Evolutionary conservation across 2,329 filamentous ascomycete species (phyloP).

Genomic region (Sarocladiaceae sp.): DNA sequence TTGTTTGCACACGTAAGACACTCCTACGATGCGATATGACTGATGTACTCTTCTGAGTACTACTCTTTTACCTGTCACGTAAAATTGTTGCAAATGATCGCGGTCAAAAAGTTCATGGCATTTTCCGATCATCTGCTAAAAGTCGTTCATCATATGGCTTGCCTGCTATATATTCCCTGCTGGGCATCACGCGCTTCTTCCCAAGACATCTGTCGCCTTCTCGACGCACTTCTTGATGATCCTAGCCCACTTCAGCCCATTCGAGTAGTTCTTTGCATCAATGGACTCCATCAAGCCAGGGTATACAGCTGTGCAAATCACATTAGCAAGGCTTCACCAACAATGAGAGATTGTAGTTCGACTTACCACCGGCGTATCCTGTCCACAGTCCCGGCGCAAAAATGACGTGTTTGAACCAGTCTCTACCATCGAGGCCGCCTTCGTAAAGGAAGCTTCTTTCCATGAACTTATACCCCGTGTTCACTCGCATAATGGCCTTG

Average conservation of each 20-base stretch:
- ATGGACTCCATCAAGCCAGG: slow-evolving; percentile 58
- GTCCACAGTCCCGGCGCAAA: slow-evolving; percentile 91
- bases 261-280: slow-evolving; percentile 50
- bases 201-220: slow-evolving; percentile 36
- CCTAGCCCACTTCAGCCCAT: slow-evolving; percentile 51
- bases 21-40: too few relatives aligned
- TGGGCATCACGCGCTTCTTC: too few relatives aligned
- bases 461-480: slow-evolving; percentile 75
- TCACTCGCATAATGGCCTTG: slow-evolving; percentile 58
- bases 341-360: background rate
- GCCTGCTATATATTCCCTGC: too few relatives aligned
- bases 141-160: too few relatives aligned
- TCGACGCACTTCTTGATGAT: slow-evolving; percentile 49
- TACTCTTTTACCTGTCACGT: too few relatives aligned
- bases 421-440: slow-evolving; percentile 68
- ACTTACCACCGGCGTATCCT: slow-evolving; percentile 71
- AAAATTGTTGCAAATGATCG: too few relatives aligned
- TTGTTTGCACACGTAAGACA: too few relatives aligned
- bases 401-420: slow-evolving; percentile 93
- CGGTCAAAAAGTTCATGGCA: too few relatives aligned
- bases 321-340: background rate
- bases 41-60: too few relatives aligned
- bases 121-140: too few relatives aligned
- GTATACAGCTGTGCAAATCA: slow-evolving; percentile 44
- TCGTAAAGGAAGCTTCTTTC: slow-evolving; percentile 75